Base-by-base conservation (phyloP, 2,329 filamentous ascomycete species). In the Nemania sp. region DNA sequence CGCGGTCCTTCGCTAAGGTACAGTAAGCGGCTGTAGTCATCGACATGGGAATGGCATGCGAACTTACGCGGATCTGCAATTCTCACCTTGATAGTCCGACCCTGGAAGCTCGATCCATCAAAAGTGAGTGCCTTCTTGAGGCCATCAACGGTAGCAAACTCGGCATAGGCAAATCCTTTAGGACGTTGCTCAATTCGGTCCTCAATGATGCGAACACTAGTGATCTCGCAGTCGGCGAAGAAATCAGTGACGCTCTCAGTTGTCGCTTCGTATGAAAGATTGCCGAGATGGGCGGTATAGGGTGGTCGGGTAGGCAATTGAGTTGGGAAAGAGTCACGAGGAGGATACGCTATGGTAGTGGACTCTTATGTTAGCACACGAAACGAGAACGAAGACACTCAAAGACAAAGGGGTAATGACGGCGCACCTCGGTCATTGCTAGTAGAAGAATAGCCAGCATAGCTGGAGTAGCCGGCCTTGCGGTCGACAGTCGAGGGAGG, bases 91-190 rank as follows among this genome's bases (percentile, higher is more conserved):
- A 99, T 91, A 69, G 86, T 89, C 64, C 94, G 88, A 64, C 91
- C 91, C 72, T 95, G 88, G 73, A 97, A 92, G 54, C 84, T 86
- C 57, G 84, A 80, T 66, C 91, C 90, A 67, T 92, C 92, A 60
- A 94, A 82, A 54, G 86, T 84, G 61, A 99, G 82, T 52, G 94
- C 94, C 75, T 91, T 88, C 79, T 96, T 95, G 68, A 99, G 79
- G 55, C 93, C 93, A 44, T 97, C 93, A 39, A 94, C 77, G 46
- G 85, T 87, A 62, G 81, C 85, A 68, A 99, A 99, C 73, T 99
- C 94, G 62, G 96, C 93, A 72, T 99, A 99, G 58, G 93, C 94
- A 68, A 99, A 99, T 43, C 94, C 94, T 80, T 99, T 99, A 62
- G 94, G 94, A 69, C 92, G 91, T 73, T 88, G 86, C 70, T 94